Conservation (phyloP, 1,284 basidiomycete genomes). For the Microbotryomycetes sp. region DNA sequence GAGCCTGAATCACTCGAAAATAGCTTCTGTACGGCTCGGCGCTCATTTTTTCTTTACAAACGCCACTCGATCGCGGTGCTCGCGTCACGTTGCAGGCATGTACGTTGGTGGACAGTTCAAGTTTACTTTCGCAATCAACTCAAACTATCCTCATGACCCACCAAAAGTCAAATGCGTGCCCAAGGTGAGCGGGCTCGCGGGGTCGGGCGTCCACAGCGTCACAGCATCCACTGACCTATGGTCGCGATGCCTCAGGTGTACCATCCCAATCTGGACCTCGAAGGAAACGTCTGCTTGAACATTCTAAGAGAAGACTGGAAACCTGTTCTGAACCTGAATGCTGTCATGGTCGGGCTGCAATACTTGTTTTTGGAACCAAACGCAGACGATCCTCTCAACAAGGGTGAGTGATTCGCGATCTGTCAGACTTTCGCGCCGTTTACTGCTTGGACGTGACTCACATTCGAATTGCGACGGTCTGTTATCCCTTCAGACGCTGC, state of each 20-base stretch:
- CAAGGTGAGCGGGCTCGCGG: slow-evolving; percentile 61
- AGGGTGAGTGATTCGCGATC: slow-evolving; percentile 57
- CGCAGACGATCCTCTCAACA: slow-evolving; percentile 96
- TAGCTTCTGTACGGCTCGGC: neutral
- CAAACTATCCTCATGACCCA: slow-evolving; percentile 97
- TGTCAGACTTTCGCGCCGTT: neutral
- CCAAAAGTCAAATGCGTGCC: slow-evolving; percentile 98
- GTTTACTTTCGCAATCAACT: slow-evolving; percentile 93
- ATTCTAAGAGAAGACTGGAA: slow-evolving; percentile 99
- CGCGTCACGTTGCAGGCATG: slow-evolving; percentile 77
- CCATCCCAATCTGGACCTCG: slow-evolving; percentile 96
- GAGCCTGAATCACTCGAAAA: slow-evolving; percentile 16
- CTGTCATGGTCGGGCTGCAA: slow-evolving; percentile 94
- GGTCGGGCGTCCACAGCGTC: too few species aligned
- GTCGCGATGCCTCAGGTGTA: slow-evolving; percentile 64
- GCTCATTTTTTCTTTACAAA: neutral
- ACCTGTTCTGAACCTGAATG: slow-evolving; percentile 92
- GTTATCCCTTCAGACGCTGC: slow-evolving; percentile 71
- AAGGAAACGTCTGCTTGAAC: slow-evolving; percentile 56
- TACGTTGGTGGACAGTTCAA: slow-evolving; percentile 90
- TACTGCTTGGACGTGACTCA: neutral
- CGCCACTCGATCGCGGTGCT: slow-evolving; percentile 8
- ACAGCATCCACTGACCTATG: neutral
- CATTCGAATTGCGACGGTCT: neutral
- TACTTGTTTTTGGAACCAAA: slow-evolving; percentile 99